phyloP scores from a whole-genome alignment of 805 yeast species.

The Blastobotrys terrestris region DNA sequence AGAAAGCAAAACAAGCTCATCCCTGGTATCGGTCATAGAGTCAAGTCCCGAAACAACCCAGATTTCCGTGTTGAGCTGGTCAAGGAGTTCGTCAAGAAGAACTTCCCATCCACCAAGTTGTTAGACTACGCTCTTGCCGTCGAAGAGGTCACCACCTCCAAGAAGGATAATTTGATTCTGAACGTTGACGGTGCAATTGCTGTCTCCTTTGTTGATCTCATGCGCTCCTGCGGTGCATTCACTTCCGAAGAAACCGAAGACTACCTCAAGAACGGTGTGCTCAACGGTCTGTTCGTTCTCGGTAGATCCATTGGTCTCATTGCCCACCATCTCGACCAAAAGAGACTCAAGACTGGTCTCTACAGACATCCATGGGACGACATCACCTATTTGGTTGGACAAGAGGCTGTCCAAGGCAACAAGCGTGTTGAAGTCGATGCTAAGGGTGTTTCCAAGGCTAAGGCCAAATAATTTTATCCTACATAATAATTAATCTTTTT shows the following conservation, averaged over 20 bases:
- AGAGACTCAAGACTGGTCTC: constrained; percentile 41
- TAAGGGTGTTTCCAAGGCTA: constrained; percentile 27
- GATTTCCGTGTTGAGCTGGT: constrained; percentile 44
- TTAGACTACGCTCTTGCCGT: constrained; percentile 43
- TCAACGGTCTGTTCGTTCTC: constrained; percentile 40
- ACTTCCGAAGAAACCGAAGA: constrained; percentile 40
- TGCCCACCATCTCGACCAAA: constrained; percentile 43
- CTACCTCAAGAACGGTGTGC: constrained; percentile 41
- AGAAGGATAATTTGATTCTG: constrained; percentile 41
- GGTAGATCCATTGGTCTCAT: constrained; percentile 43
- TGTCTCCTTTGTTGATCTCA: constrained; percentile 38
- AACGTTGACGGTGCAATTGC: constrained; percentile 44
- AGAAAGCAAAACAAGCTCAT: constrained; percentile 42
- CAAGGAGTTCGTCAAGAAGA: constrained; percentile 39
- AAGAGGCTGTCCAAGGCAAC: constrained; percentile 29
- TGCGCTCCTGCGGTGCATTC: constrained; percentile 41
- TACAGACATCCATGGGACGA: constrained; percentile 46
- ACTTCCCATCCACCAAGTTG: constrained; percentile 38
- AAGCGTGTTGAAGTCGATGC: constrained; percentile 35
- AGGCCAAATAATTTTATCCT: constrained; percentile 14
- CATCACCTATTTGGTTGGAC: constrained; percentile 38
- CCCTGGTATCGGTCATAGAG: constrained; percentile 44
- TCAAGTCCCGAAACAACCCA: constrained; percentile 43
- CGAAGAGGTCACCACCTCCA: constrained; percentile 43
- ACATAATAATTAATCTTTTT: not conserved